Percentiles rank a stretch among this genome's conserved stretches.
Conservation (phyloP, 2,329 filamentous ascomycete genomes). For the Venturia pyrina region DNA sequence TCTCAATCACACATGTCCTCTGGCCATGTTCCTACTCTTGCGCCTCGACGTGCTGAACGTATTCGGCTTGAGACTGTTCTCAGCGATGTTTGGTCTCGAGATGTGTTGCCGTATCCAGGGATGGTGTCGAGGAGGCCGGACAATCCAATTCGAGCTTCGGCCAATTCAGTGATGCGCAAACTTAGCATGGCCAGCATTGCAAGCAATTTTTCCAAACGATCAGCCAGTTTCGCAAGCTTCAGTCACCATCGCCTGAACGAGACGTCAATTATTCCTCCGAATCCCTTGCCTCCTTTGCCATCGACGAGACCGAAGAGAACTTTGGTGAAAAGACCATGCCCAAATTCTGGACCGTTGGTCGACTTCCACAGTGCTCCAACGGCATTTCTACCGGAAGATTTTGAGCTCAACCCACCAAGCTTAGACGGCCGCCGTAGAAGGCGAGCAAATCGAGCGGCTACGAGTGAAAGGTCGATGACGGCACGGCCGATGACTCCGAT, state of each 20-base stretch:
- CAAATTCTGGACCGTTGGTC: conserved; percentile 20
- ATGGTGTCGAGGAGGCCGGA: conserved; percentile 61
- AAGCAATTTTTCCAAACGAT: conserved; percentile 64
- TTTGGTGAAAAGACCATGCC: neutral
- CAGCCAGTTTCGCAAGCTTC: conserved; percentile 45
- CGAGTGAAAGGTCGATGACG: conserved; percentile 1
- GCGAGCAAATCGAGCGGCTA: conserved; percentile 3
- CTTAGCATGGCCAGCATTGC: conserved; percentile 74
- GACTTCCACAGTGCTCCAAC: conserved; percentile 39
- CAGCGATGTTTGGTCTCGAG: conserved; percentile 73
- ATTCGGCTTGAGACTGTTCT: conserved; percentile 65
- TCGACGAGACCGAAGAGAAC: conserved; percentile 6
- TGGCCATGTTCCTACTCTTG: conserved; percentile 55
- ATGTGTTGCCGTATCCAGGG: conserved; percentile 71
- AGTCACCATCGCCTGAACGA: conserved; percentile 28
- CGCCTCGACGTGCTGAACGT: conserved; percentile 65
- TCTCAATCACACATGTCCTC: conserved; percentile 68
- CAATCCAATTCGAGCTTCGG: conserved; percentile 64
- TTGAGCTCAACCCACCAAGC: conserved; percentile 26
- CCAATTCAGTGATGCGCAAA: conserved; percentile 79
- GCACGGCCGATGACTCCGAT: conserved; percentile 5
- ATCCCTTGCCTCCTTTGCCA: neutral
- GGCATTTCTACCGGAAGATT: conserved; percentile 38
- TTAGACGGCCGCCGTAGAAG: neutral
- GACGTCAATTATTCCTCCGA: conserved; percentile 19